These are phyloP conservation scores for Biscutella laevigata DNA, from an alignment of 441 rosid genomes.

Conservation along the genomic window DNA sequence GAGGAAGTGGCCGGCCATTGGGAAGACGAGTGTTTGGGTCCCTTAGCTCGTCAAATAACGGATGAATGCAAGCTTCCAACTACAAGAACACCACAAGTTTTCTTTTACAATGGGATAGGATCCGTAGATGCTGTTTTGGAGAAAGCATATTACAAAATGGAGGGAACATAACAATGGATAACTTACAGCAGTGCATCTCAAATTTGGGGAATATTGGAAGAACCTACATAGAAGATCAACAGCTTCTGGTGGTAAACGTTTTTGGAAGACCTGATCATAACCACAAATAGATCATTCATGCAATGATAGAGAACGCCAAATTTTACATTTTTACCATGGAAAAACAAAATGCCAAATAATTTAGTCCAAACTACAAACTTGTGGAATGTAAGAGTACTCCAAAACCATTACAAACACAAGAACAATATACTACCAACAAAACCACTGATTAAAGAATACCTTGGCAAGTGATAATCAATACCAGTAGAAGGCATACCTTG, in stretches of 20 bases:
- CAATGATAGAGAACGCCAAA: too few species aligned
- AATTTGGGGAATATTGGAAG: slow-evolving; percentile 95
- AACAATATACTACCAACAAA: background rate
- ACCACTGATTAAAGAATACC: background rate
- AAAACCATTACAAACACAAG: slow-evolving; percentile 1
- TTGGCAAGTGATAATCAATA: background rate
- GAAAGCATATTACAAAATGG: background rate
- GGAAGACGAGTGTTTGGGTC: slow-evolving; percentile 88
- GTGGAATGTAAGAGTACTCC: background rate
- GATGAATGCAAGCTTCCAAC: slow-evolving; percentile 92
- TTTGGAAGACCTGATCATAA: slow-evolving; percentile 71
- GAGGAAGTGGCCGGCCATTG: slow-evolving; percentile 92
- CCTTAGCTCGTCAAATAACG: slow-evolving; percentile 90
- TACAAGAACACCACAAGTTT: slow-evolving; percentile 17
- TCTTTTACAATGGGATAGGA: background rate
- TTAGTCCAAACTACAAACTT: background rate
- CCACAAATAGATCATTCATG: background rate
- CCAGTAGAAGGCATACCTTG: slow-evolving; percentile 45
- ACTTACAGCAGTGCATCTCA: slow-evolving; percentile 97
- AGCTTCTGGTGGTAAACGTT: slow-evolving; percentile 92
- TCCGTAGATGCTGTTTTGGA: background rate
- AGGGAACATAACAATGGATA: background rate
- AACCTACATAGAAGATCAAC: slow-evolving; percentile 95
- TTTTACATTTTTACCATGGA: too few species aligned
- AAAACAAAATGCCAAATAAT: background rate